Base-by-base conservation (phyloP, 352 stramenopile genomes). In the Phytophthora gonapodyides region DNA sequence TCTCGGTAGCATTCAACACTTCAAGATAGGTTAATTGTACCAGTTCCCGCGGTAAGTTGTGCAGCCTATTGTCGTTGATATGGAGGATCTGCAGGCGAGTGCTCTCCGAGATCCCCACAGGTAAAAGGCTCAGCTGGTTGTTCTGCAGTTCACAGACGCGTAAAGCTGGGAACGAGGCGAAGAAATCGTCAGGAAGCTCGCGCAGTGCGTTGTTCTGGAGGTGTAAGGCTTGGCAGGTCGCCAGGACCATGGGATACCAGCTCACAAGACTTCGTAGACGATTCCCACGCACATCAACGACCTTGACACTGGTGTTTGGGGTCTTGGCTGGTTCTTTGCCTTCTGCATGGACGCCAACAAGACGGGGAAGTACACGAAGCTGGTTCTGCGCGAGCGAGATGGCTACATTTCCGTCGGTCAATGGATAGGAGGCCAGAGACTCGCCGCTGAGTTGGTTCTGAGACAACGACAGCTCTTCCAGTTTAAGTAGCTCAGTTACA, bases 41-140 rank as follows among this genome's bases (percentile, higher is more conserved):
- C 2, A 90, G 63, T 4, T 66, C 61, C 1, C 50, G 33, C 0
- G 79, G 67, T 21, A 87, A 57, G 1, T 31, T 46, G 12, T 57
- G 43, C n/a, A 90, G 40, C 16, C 61, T 65, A 38, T 90, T 90
- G 40, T 80, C 61, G 13, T 87, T 64, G 1, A 88, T 21, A n/a
- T 88, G 64, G 0, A 90, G 67, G 19, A 66, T 37, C n/a, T 73
- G 48, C 7, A 90, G 59, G 5, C 15, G 34, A 27, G 45, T 49
- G 19, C 81, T 88, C 10, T 33, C 17, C 5, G 51, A 10, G 12
- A 90, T 73, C 5, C 69, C 65, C 2, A 54, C 51, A 0, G 81
- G 79, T 3, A 90, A 58, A 0, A 8, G 19, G n/a, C 21, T 35
- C 2, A 88, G 56, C 11, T 66, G 57, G 41, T 90, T 88, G 15